Evolutionary conservation across 306 rosid genomes (phyloP).

Genomic region (Vicia sativa): DNA sequence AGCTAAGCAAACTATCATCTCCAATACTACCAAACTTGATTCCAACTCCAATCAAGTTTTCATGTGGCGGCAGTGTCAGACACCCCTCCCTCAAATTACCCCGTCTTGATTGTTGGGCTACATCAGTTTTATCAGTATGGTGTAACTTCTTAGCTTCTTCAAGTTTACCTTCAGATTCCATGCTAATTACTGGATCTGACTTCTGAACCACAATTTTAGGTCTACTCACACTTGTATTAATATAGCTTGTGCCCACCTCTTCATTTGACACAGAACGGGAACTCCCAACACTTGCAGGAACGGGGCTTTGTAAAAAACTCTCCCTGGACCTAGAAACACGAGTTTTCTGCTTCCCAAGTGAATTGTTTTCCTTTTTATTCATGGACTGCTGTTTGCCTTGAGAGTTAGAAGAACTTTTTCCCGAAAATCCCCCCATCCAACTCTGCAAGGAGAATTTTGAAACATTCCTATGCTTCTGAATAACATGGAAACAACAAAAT

Average conservation of each 20-base stretch:
- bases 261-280: slow-evolving; percentile 48
- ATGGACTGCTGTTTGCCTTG: slow-evolving; percentile 41
- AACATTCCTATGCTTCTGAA: slow-evolving; percentile 83
- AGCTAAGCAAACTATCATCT: slow-evolving; percentile 62
- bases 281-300: slow-evolving; percentile 43
- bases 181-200: slow-evolving; percentile 39
- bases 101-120: slow-evolving; percentile 61
- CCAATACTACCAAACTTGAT: slow-evolving; percentile 91
- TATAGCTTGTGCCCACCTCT: slow-evolving; percentile 34
- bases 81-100: slow-evolving; percentile 66
- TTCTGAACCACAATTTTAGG: slow-evolving; percentile 47
- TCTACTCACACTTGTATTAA: slow-evolving; percentile 41
- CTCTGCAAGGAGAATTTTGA: slow-evolving; percentile 84
- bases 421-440: slow-evolving; percentile 82
- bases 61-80: slow-evolving; percentile 53
- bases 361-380: slow-evolving; percentile 44
- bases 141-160: slow-evolving; percentile 47
- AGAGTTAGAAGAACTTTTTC: slow-evolving; percentile 57
- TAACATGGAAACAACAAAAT: slow-evolving; percentile 32
- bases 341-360: slow-evolving; percentile 51
- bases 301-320: slow-evolving; percentile 41
- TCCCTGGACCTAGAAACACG: slow-evolving; percentile 54
- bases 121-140: slow-evolving; percentile 48
- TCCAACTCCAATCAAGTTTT: slow-evolving; percentile 60
- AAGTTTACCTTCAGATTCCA: slow-evolving; percentile 47